phyloP scores from a whole-genome alignment of 1,284 basidiomycete species.

The Heterobasidion annosum region DNA sequence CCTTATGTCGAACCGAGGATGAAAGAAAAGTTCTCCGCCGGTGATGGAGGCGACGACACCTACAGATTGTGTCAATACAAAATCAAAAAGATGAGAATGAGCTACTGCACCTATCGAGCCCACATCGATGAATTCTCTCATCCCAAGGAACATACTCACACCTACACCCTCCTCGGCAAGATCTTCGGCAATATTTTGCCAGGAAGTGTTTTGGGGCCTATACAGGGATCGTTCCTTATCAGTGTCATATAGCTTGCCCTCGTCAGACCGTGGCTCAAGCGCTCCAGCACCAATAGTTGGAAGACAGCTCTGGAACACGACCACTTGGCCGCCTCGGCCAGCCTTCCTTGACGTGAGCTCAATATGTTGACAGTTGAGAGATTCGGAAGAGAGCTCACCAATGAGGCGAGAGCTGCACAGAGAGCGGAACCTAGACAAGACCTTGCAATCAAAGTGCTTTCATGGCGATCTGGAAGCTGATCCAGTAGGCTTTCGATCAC shows the following conservation, averaged over 20 bases:
- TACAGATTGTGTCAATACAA: conserved; percentile 16
- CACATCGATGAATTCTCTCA: conserved; percentile 78
- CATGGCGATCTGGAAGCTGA: conserved; percentile 60
- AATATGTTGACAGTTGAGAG: conserved; percentile 5
- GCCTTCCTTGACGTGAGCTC: conserved; percentile 32
- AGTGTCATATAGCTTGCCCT: conserved; percentile 76
- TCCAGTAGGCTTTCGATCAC: conserved; percentile 59
- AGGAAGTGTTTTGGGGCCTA: conserved; percentile 65
- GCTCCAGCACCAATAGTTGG: conserved; percentile 78
- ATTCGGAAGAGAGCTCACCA: conserved; percentile 39
- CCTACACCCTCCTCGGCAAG: conserved; percentile 88
- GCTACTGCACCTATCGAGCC: conserved; percentile 68
- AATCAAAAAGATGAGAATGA: background rate
- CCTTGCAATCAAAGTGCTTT: conserved; percentile 36
- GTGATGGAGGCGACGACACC: conserved; percentile 66
- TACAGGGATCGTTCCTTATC: conserved; percentile 86
- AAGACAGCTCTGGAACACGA: conserved; percentile 74
- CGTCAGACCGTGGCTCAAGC: conserved; percentile 42
- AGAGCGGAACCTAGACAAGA: conserved; percentile 79
- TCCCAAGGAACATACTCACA: conserved; percentile 85
- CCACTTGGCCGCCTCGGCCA: conserved; percentile 79
- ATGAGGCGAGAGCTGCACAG: conserved; percentile 61
- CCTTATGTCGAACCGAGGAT: conserved; percentile 77
- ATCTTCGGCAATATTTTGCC: conserved; percentile 81
- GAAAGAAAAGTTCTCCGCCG: conserved; percentile 92